Conservation (phyloP, 441 rosid species). For the Lepidium campestre region DNA sequence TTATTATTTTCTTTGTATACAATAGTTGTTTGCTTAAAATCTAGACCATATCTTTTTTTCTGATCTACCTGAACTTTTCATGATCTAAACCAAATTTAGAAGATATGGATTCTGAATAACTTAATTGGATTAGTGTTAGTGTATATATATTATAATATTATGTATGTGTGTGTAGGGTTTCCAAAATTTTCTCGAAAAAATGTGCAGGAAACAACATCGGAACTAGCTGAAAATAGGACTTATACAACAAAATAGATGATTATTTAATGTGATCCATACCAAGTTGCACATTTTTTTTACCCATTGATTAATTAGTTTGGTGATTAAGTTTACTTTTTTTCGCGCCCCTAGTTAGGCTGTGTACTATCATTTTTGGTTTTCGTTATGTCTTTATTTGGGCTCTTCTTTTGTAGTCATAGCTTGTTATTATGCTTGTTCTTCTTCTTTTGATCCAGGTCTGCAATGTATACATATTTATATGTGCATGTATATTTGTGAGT, state of each 20-base stretch:
- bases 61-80: constrained; percentile 14
- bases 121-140: not conserved
- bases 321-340: not conserved
- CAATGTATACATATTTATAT: not conserved
- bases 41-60: not conserved
- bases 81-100: not conserved
- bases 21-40: not conserved
- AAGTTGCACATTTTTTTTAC: constrained; percentile 10
- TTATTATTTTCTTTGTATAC: not conserved
- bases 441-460: constrained; percentile 10
- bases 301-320: not conserved
- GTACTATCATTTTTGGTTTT: constrained; percentile 19
- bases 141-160: not conserved
- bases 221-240: constrained; percentile 12
- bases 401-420: constrained; percentile 19
- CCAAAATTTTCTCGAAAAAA: constrained; percentile 11
- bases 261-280: constrained; percentile 20
- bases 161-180: constrained; percentile 23
- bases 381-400: constrained; percentile 14
- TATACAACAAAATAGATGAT: not conserved
- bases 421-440: constrained; percentile 1
- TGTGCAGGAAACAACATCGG: constrained; percentile 16
- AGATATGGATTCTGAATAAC: no score
- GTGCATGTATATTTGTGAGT: not conserved
- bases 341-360: constrained; percentile 22